These are phyloP conservation scores for Starmerella vaccinii DNA, from an alignment of 805 yeast genomes.

Conservation along the genomic window DNA sequence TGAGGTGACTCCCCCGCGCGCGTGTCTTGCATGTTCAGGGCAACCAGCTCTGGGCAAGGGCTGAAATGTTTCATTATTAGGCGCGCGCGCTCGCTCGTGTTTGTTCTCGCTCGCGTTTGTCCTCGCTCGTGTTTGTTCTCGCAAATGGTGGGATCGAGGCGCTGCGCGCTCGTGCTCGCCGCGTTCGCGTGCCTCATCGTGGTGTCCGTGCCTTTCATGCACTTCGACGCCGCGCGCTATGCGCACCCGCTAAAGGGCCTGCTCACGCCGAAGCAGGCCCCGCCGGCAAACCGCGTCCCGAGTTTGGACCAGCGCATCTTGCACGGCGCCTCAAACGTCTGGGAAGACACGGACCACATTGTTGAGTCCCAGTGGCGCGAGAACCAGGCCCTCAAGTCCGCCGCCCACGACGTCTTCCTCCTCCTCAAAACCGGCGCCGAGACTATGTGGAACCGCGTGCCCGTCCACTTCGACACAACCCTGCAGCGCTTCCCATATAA, in stretches of 20 bases:
- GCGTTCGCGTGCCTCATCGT: not conserved
- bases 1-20: too few relatives aligned
- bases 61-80: too few relatives aligned
- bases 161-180: not conserved
- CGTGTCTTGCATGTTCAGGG: too few relatives aligned
- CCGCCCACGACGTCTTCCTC: constrained; percentile 25
- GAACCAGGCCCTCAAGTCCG: not conserved
- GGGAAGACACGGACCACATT: constrained; percentile 1
- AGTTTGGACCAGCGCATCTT: not conserved
- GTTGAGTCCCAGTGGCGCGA: not conserved
- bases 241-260: not conserved
- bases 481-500: constrained; percentile 29
- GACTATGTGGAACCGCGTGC: constrained; percentile 31
- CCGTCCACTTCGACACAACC: constrained; percentile 32
- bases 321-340: not conserved
- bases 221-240: not conserved
- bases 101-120: too few relatives aligned
- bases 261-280: not conserved
- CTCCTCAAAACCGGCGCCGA: constrained; percentile 34
- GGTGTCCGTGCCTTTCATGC: not conserved
- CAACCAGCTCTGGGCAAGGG: too few relatives aligned
- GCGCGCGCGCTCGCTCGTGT: too few relatives aligned
- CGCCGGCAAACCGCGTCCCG: not conserved
- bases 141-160: not conserved
- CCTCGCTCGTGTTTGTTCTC: too few relatives aligned